Conservation (phyloP, 2,329 filamentous ascomycete species). For the Fusarium torulosum region DNA sequence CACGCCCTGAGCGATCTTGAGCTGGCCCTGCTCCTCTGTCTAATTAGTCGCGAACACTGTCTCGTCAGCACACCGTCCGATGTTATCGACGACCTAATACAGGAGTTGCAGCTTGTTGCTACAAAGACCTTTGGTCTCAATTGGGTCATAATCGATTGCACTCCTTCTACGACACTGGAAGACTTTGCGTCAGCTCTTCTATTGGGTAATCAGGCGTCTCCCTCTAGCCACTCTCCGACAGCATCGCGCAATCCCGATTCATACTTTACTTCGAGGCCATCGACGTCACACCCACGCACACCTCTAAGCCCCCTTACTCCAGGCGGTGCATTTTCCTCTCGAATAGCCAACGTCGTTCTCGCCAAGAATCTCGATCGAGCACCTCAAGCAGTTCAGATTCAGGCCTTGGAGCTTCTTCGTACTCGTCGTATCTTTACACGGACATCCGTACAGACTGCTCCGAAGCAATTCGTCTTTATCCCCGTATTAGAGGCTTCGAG, state of each 20-base stretch:
- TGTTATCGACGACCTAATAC: slow-evolving; percentile 74
- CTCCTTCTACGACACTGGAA: slow-evolving; percentile 79
- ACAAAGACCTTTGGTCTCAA: slow-evolving; percentile 78
- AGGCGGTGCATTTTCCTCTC: slow-evolving; percentile 46
- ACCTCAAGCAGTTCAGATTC: slow-evolving; percentile 82
- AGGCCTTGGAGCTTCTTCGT: slow-evolving; percentile 82
- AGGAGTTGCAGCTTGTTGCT: slow-evolving; percentile 80
- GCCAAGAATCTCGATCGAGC: slow-evolving; percentile 83
- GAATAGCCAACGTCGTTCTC: slow-evolving; percentile 85
- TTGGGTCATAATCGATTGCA: slow-evolving; percentile 79
- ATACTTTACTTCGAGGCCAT: slow-evolving; percentile 49
- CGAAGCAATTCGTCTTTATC: slow-evolving; percentile 83
- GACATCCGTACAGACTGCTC: slow-evolving; percentile 78
- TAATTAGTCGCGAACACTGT: slow-evolving; percentile 87
- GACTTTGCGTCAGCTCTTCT: slow-evolving; percentile 82
- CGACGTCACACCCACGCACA: slow-evolving; percentile 41
- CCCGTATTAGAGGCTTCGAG: slow-evolving; percentile 71
- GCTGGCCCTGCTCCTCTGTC: slow-evolving; percentile 84
- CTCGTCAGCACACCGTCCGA: slow-evolving; percentile 80
- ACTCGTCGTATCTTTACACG: slow-evolving; percentile 82
- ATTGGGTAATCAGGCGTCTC: slow-evolving; percentile 48
- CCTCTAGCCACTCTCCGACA: slow-evolving; percentile 47
- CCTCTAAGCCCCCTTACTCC: slow-evolving; percentile 50
- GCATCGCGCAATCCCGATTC: slow-evolving; percentile 47
- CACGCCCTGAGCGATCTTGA: slow-evolving; percentile 88